Evolutionary conservation across 1,284 basidiomycete genomes (phyloP).

Genomic region (Cryptococcus floricola): DNA sequence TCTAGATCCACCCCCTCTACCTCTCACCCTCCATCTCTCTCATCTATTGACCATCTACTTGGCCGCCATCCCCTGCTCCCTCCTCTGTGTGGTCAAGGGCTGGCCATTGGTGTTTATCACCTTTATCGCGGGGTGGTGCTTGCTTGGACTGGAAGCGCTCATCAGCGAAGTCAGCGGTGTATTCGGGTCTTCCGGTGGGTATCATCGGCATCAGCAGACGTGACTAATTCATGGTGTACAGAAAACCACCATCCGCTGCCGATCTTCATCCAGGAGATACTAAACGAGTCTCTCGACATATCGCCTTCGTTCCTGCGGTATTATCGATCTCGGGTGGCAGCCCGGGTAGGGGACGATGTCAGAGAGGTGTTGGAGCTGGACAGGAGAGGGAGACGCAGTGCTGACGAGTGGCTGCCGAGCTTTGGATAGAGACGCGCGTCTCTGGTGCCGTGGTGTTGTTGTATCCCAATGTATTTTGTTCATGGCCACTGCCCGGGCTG

Average conservation of each 20-base stretch:
- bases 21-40: conserved; percentile 39
- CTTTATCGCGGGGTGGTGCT: conserved; percentile 41
- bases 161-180: conserved; percentile 42
- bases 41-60: conserved; percentile 43
- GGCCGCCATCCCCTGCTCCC: conserved; percentile 36
- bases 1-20: conserved; percentile 41
- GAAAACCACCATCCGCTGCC: conserved; percentile 45
- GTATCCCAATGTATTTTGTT: background rate
- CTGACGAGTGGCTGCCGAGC: conserved; percentile 37
- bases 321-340: conserved; percentile 33
- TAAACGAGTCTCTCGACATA: conserved; percentile 42
- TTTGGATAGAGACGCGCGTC: conserved; percentile 5
- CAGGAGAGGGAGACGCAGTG: conserved; percentile 19
- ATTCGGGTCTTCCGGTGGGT: conserved; percentile 37
- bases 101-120: conserved; percentile 32
- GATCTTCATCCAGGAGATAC: conserved; percentile 33
- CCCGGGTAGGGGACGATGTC: conserved; percentile 30
- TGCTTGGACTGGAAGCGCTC: conserved; percentile 42
- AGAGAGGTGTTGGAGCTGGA: conserved; percentile 36
- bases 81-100: conserved; percentile 34
- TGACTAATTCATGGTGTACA: conserved; percentile 8
- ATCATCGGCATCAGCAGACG: background rate
- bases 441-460: background rate
- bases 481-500: too few relatives aligned
- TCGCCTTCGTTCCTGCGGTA: conserved; percentile 34